These are phyloP conservation scores for Alternaria sp. DNA, from an alignment of 2,329 filamentous ascomycete species.

Conservation along the genomic window DNA sequence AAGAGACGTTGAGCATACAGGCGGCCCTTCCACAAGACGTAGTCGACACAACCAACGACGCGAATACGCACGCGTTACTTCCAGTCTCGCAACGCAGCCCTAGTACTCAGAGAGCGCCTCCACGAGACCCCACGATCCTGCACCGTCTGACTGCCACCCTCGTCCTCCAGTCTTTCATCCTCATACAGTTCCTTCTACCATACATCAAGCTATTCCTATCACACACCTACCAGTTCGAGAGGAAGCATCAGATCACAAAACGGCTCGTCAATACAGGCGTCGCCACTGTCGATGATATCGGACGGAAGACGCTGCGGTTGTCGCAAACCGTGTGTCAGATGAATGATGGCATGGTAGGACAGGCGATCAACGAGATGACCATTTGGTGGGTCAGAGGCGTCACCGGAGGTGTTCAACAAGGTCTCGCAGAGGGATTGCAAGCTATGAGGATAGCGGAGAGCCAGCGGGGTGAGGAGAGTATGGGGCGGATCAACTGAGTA, in stretches of 20 bases:
- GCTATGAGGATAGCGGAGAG: conserved; percentile 46
- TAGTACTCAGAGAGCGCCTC: conserved; percentile 6
- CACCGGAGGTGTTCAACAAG: conserved; percentile 71
- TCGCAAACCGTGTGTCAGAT: conserved; percentile 64
- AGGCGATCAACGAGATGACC: conserved; percentile 61
- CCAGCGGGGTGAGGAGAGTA: not conserved
- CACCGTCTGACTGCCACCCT: conserved; percentile 64
- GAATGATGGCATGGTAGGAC: conserved; percentile 70
- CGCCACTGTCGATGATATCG: conserved; percentile 60
- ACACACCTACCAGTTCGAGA: conserved; percentile 67
- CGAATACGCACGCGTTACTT: conserved; percentile 24
- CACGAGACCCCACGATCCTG: conserved; percentile 57
- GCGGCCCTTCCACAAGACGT: conserved; percentile 56
- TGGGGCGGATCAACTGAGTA: conserved; percentile 10
- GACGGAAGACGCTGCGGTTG: conserved; percentile 59
- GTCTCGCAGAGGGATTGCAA: conserved; percentile 62
- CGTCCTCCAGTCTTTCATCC: conserved; percentile 65
- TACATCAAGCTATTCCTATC: conserved; percentile 64
- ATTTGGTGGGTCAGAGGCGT: conserved; percentile 70
- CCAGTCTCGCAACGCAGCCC: conserved; percentile 14
- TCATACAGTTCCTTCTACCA: conserved; percentile 66
- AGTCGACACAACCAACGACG: conserved; percentile 14
- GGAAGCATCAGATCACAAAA: conserved; percentile 69
- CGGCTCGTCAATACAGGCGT: conserved; percentile 61
- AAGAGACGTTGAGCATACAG: conserved; percentile 61